Base-by-base conservation (phyloP, 2,329 filamentous ascomycete genomes). In the Pyricularia sp. region DNA sequence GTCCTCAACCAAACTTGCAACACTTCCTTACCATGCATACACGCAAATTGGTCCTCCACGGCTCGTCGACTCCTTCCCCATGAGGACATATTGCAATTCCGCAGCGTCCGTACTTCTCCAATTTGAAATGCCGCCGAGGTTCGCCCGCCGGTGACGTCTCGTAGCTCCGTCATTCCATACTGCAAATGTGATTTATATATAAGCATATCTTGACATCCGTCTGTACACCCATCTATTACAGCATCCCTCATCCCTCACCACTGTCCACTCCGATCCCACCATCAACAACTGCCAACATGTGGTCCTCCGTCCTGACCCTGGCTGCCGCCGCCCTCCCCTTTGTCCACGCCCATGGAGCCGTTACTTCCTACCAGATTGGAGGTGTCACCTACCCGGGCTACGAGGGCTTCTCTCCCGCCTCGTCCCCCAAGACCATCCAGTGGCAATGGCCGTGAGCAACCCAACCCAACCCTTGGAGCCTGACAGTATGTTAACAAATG, bases 361-460 rank as follows among this genome's bases (percentile, higher is more conserved):
- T 76, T 69, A 76, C 74, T 36, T 74, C 73, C 72, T 76, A 76
- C 70, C 67, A 73, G 42, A 72, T 76, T 33, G 74, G 69, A 28
- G 74, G 74, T 69, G 74, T 70, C 68, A 73, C 63, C 66, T 76
- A 73, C 69, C 72, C 73, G 4, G 75, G 73, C 42, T 83, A 82
- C 71, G 74, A 82, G 70, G 83, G 84, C 70, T 86, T 84, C 77
- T 80, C 81, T 0, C 84, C 84, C 6, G 74, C 78, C 36, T 78
- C 79, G 33, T 79, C 78, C 42, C 82, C 82, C 20, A 78, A 82
- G 71, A 83, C 83, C n/a, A 87, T 87, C 74, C 83, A 87, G 75
- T 77, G 84, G 63, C 83, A 87, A 78, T 87, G 85, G 85, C 80
- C 31, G 31, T 33, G 10, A 33, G 31, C 31, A 33, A 33, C 9